Percentiles rank a stretch among this genome's conserved stretches.
These are phyloP conservation scores for Rubia peregrina DNA, from an alignment of 305 asterid genomes.

Conservation along the genomic window DNA sequence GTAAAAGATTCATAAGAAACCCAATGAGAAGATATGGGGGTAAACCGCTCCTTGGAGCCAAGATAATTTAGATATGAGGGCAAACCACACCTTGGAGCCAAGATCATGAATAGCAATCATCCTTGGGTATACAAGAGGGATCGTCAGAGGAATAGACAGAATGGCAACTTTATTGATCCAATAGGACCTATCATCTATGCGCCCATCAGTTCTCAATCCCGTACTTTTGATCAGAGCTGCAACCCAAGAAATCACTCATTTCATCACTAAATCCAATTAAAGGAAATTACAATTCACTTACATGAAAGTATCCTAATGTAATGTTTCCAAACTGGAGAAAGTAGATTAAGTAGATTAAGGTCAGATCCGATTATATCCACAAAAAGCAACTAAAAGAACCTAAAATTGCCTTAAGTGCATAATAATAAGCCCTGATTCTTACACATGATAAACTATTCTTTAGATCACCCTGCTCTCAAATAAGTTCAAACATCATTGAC, in stretches of 20 bases:
- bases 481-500: neutral
- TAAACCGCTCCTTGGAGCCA: conserved; percentile 48
- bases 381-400: neutral
- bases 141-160: conserved; percentile 61
- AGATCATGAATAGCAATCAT: conserved; percentile 77
- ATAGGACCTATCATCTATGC: conserved; percentile 72
- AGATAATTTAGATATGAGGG: conserved; percentile 32
- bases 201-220: conserved; percentile 70
- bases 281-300: neutral
- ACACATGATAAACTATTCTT: neutral
- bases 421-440: neutral
- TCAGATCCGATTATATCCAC: neutral
- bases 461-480: neutral
- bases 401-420: neutral
- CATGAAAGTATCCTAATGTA: neutral
- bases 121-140: conserved; percentile 81
- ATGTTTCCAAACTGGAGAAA: neutral
- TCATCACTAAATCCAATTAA: neutral
- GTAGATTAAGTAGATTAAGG: neutral
- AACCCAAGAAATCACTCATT: conserved; percentile 14
- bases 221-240: conserved; percentile 75
- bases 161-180: conserved; percentile 77
- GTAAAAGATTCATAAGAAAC: conserved; percentile 18
- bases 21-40: conserved; percentile 5
- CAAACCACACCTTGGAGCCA: conserved; percentile 49